Conservation (phyloP, 1,139 yeast species). For the Yamadazyma siamensis region DNA sequence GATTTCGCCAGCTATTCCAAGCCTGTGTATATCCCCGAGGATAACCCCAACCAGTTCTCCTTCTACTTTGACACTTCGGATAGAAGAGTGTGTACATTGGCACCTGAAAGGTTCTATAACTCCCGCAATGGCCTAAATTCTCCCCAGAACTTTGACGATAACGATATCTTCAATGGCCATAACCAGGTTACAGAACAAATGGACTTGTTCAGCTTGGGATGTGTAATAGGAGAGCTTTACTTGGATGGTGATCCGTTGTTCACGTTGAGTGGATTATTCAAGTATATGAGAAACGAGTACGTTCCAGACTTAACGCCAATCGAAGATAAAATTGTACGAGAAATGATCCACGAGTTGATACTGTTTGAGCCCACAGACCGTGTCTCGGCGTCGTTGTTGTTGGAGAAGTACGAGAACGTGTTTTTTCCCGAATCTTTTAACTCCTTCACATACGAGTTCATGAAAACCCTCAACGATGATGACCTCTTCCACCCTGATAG, state of each 20-base stretch:
- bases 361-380: conserved; percentile 60
- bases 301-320: conserved; percentile 58
- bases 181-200: conserved; percentile 55
- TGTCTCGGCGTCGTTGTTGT: conserved; percentile 49
- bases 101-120: conserved; percentile 82
- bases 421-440: conserved; percentile 75
- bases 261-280: conserved; percentile 81
- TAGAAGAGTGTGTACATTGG: conserved; percentile 83
- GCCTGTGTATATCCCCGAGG: conserved; percentile 86
- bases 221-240: conserved; percentile 87
- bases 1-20: conserved; percentile 80
- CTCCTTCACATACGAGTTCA: conserved; percentile 65
- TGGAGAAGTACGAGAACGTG: conserved; percentile 45
- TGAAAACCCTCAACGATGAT: conserved; percentile 37
- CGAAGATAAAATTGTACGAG: conserved; percentile 46
- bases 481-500: conserved; percentile 14
- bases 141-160: conserved; percentile 22
- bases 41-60: conserved; percentile 90
- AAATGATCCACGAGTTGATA: conserved; percentile 61
- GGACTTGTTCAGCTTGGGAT: conserved; percentile 91
- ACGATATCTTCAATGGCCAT: conserved; percentile 22
- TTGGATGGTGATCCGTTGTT: conserved; percentile 85
- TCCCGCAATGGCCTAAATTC: conserved; percentile 16
- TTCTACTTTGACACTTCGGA: conserved; percentile 90
- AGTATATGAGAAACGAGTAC: conserved; percentile 69